Conservation (phyloP, 495 filamentous ascomycete species). For the Oidiodendron maius region DNA sequence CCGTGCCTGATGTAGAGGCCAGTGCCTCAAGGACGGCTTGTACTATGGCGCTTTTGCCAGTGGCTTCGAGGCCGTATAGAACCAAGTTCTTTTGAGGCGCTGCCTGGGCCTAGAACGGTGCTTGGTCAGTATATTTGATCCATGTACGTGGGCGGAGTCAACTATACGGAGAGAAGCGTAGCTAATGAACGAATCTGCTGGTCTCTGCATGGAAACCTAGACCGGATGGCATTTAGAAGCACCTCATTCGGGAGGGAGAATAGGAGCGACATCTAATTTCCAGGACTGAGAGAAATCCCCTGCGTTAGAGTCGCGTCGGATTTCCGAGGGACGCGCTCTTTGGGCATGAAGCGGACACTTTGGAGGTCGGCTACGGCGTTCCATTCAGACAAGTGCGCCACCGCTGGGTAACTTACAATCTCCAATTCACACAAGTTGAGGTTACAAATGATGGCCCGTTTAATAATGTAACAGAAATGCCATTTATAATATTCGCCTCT, state of each 20-base stretch:
- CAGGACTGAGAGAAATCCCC: not conserved
- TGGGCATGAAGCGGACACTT: too few species aligned
- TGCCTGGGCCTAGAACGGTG: slow-evolving; percentile 25
- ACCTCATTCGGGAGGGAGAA: slow-evolving; percentile 44
- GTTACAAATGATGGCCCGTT: too few species aligned
- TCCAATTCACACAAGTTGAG: too few species aligned
- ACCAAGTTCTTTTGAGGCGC: slow-evolving; percentile 53
- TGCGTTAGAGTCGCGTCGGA: slow-evolving; percentile 9
- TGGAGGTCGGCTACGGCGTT: too few species aligned
- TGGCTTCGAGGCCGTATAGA: slow-evolving; percentile 83
- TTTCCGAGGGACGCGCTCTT: slow-evolving; percentile 15
- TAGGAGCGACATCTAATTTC: slow-evolving; percentile 23
- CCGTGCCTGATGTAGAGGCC: slow-evolving; percentile 2
- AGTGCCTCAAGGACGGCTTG: slow-evolving; percentile 52
- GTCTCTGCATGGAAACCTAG: slow-evolving; percentile 54
- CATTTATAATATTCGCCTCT: too few species aligned
- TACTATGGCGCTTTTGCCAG: slow-evolving; percentile 76
- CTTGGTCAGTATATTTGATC: slow-evolving; percentile 9
- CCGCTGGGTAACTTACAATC: too few species aligned
- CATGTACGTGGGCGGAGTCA: not conserved
- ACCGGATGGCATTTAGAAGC: slow-evolving; percentile 42
- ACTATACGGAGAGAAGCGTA: slow-evolving; percentile 51
- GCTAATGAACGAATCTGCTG: slow-evolving; percentile 56
- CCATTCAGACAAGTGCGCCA: too few species aligned
- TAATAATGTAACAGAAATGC: too few species aligned